Percentiles rank a stretch among this genome's conserved stretches.
These are phyloP conservation scores for Kurtzmaniella quercitrusa DNA, from an alignment of 1,139 yeast species.

Conservation along the genomic window DNA sequence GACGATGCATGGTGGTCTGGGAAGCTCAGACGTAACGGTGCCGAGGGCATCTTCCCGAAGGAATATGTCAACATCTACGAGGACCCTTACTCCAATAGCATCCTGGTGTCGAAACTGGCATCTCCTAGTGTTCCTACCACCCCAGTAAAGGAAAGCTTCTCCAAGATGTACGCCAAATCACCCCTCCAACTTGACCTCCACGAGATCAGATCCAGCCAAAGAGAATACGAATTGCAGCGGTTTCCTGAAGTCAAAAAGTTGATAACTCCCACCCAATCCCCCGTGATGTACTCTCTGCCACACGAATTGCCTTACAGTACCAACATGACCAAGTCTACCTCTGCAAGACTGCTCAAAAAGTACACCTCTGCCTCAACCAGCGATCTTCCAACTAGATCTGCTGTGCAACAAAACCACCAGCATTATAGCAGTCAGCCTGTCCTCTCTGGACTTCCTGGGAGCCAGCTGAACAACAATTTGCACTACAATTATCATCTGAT, in stretches of 20 bases:
- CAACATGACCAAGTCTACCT: not conserved
- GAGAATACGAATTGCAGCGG: slow-evolving; percentile 1
- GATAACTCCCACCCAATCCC: not conserved
- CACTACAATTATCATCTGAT: not conserved
- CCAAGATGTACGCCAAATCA: not conserved
- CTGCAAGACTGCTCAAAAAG: slow-evolving; percentile 5
- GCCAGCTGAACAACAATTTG: not conserved
- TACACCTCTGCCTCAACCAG: slow-evolving; percentile 13
- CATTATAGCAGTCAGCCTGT: not conserved
- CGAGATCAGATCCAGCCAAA: slow-evolving; percentile 1
- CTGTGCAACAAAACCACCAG: slow-evolving; percentile 12
- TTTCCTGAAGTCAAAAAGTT: slow-evolving; percentile 1
- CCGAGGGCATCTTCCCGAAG: slow-evolving; percentile 81
- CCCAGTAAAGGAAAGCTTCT: not conserved
- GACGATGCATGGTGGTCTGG: slow-evolving; percentile 97
- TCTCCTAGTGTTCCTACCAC: slow-evolving; percentile 1
- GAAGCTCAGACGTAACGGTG: slow-evolving; percentile 68
- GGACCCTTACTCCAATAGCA: slow-evolving; percentile 9
- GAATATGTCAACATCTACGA: slow-evolving; percentile 71
- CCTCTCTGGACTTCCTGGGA: not conserved
- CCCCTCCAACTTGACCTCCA: not conserved
- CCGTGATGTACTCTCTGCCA: not conserved
- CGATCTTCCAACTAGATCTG: not conserved
- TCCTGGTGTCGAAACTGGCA: not conserved
- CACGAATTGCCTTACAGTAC: not conserved